These are phyloP conservation scores for Hibiscus syriacus DNA, from an alignment of 345 rosid genomes.

Conservation along the genomic window DNA sequence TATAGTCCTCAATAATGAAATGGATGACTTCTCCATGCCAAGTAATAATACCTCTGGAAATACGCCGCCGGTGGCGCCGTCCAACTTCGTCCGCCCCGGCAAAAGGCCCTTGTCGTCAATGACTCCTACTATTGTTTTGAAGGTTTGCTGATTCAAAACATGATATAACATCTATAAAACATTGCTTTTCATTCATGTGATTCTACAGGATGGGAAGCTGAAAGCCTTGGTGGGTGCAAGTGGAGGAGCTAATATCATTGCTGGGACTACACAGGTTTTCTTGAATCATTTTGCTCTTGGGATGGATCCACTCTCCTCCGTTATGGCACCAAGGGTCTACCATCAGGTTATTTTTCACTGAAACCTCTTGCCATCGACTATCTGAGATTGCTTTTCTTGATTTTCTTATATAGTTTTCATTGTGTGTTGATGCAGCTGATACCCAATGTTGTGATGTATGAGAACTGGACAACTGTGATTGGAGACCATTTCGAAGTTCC, in stretches of 20 bases:
- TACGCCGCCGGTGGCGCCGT: conserved; percentile 35
- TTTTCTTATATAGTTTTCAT: too few species aligned
- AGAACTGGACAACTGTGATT: conserved; percentile 28
- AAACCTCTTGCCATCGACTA: too few species aligned
- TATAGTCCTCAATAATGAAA: conserved; percentile 56
- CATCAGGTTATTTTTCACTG: conserved; percentile 31
- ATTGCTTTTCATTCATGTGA: not conserved
- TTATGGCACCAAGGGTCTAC: too few species aligned
- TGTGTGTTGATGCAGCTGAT: conserved; percentile 29
- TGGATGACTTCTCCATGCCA: conserved; percentile 62
- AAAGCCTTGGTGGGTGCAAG: conserved; percentile 56
- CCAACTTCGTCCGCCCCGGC: conserved; percentile 47
- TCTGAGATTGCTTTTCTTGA: too few species aligned
- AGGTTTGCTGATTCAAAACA: conserved; percentile 24
- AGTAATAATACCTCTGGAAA: not conserved
- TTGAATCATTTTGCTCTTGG: too few species aligned
- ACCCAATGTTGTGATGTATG: conserved; percentile 39
- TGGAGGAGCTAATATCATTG: conserved; percentile 53
- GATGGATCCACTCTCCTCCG: too few species aligned
- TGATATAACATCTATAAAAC: not conserved
- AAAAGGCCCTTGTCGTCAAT: conserved; percentile 66
- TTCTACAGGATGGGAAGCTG: conserved; percentile 38
- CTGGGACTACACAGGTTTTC: conserved; percentile 44
- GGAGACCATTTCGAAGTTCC: conserved; percentile 45
- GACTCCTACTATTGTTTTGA: conserved; percentile 48